These are phyloP conservation scores for Apocynum venetum DNA, from an alignment of 257 asterid species.

Conservation along the genomic window DNA sequence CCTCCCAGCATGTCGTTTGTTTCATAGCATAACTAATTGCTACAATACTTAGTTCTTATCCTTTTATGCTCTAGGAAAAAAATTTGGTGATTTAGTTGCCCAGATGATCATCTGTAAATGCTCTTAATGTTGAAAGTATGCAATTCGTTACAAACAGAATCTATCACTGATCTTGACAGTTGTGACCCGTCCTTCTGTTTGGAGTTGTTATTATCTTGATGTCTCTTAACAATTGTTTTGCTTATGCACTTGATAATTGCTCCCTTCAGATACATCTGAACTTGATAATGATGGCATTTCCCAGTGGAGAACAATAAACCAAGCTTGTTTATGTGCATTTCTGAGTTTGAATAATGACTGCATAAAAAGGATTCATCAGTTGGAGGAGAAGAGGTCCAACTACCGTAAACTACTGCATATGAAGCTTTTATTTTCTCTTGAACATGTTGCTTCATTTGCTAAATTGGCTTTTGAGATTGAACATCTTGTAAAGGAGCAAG, in stretches of 20 bases:
- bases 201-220: constrained; percentile 1
- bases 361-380: constrained; percentile 60
- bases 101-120: background rate
- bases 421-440: constrained; percentile 78
- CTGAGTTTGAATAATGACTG: constrained; percentile 52
- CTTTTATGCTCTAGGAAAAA: background rate
- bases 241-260: constrained; percentile 17
- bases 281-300: constrained; percentile 44
- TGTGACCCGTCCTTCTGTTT: background rate
- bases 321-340: constrained; percentile 68
- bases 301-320: constrained; percentile 45
- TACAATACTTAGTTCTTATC: background rate
- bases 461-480: constrained; percentile 54
- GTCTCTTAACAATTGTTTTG: constrained; percentile 15
- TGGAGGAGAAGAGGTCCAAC: constrained; percentile 58
- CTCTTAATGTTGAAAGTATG: background rate
- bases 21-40: background rate
- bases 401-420: constrained; percentile 54
- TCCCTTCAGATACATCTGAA: constrained; percentile 53
- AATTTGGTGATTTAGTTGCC: background rate
- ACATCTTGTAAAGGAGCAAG: constrained; percentile 41
- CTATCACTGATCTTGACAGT: background rate
- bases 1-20: background rate
- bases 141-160: background rate
- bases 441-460: constrained; percentile 53